Evolutionary conservation across 2,329 filamentous ascomycete species (phyloP).

Genomic region (Thelonectria blattea): DNA sequence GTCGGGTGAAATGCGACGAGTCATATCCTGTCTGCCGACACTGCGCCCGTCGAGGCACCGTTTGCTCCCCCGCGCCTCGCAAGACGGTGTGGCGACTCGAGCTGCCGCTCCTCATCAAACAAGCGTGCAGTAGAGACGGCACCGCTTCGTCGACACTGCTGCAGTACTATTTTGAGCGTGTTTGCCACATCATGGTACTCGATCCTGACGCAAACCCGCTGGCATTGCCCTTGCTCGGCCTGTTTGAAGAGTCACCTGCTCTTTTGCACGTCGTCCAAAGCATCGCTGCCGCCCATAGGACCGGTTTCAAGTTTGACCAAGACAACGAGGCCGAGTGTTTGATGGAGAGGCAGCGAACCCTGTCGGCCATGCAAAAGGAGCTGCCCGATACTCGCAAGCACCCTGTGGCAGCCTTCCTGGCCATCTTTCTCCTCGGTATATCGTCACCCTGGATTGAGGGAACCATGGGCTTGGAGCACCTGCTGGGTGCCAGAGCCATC

Average conservation of each 20-base stretch:
- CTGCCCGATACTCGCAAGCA: not conserved
- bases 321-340: not conserved
- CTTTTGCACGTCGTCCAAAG: not conserved
- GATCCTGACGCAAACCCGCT: not conserved
- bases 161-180: not conserved
- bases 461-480: not conserved
- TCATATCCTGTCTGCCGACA: not conserved
- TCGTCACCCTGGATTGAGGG: not conserved
- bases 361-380: not conserved
- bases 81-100: not conserved
- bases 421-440: not conserved
- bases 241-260: not conserved
- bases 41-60: not conserved
- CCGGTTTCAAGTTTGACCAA: not conserved
- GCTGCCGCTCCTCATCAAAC: not conserved
- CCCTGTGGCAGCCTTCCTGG: not conserved
- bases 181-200: not conserved
- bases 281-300: constrained; percentile 2
- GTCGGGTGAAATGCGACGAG: not conserved
- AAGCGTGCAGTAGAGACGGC: not conserved
- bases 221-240: not conserved
- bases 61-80: not conserved
- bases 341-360: not conserved
- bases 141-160: not conserved
- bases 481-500: not conserved